Conservation (phyloP, 768 basidiomycete genomes). For the Leccinum imitatum region DNA sequence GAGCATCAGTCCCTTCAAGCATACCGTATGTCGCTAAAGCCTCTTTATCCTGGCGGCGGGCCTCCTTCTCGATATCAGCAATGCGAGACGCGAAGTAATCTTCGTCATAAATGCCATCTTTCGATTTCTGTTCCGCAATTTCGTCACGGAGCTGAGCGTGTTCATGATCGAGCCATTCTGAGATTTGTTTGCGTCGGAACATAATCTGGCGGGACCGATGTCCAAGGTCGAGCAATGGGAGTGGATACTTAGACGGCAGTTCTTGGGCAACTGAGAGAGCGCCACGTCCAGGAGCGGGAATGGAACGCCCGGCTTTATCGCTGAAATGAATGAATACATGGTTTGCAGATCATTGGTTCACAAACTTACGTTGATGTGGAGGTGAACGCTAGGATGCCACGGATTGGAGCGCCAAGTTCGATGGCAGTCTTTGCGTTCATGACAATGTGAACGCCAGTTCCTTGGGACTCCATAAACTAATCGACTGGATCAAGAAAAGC, state of each 20-base stretch:
- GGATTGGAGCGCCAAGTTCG: slow-evolving; percentile 91
- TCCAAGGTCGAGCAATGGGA: slow-evolving; percentile 76
- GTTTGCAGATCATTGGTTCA: neutral
- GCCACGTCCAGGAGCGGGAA: slow-evolving; percentile 95
- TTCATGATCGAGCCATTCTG: slow-evolving; percentile 92
- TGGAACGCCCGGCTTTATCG: slow-evolving; percentile 97
- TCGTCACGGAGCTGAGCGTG: slow-evolving; percentile 83
- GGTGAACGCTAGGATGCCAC: slow-evolving; percentile 91
- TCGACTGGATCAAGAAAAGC: slow-evolving; percentile 5
- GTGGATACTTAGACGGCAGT: slow-evolving; percentile 72
- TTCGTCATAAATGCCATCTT: slow-evolving; percentile 52
- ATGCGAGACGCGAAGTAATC: slow-evolving; percentile 77
- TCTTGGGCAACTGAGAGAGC: slow-evolving; percentile 88
- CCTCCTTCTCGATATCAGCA: slow-evolving; percentile 87
- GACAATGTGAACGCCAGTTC: slow-evolving; percentile 93
- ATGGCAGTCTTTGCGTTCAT: slow-evolving; percentile 97
- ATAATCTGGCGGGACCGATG: slow-evolving; percentile 93
- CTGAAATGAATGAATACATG: slow-evolving; percentile 38
- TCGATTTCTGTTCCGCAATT: slow-evolving; percentile 55
- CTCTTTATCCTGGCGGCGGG: slow-evolving; percentile 88
- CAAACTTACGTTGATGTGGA: slow-evolving; percentile 86
- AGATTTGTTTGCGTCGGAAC: slow-evolving; percentile 94
- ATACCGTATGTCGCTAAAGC: slow-evolving; percentile 93
- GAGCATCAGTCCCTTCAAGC: slow-evolving; percentile 85
- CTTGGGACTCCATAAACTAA: slow-evolving; percentile 95